Percentiles rank a stretch among this genome's conserved stretches.
phyloP scores from a whole-genome alignment of 164 flowering plant species.

The Macadamia integrifolia region DNA sequence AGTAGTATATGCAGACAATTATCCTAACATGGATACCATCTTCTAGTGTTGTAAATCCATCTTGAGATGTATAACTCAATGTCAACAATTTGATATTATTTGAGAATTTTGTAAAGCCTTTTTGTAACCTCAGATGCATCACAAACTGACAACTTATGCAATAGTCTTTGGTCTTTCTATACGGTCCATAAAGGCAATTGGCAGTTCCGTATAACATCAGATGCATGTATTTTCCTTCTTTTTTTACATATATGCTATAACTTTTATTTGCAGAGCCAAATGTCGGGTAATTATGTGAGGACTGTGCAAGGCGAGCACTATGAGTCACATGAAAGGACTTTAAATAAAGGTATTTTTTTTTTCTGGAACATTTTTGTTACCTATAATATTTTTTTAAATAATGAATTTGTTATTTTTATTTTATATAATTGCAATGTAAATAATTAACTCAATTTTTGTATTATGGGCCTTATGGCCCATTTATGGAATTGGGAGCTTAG shows the following conservation, averaged over 20 bases:
- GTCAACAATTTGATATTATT: not conserved
- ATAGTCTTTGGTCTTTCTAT: too few species aligned
- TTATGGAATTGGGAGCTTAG: not conserved
- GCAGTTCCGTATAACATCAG: too few species aligned
- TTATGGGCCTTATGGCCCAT: not conserved
- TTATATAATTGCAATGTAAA: not conserved
- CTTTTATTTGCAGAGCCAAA: constrained; percentile 26
- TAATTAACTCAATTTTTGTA: not conserved
- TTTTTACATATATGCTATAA: not conserved
- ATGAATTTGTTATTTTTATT: too few species aligned
- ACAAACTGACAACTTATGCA: too few species aligned
- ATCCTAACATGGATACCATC: not conserved
- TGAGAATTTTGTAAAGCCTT: not conserved
- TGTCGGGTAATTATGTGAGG: constrained; percentile 28
- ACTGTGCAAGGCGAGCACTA: constrained; percentile 30
- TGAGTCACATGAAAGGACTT: constrained; percentile 35
- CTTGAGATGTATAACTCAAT: not conserved
- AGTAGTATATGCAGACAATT: not conserved
- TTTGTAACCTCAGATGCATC: too few species aligned
- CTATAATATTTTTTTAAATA: not conserved
- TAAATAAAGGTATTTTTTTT: constrained; percentile 27
- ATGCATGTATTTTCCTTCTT: too few species aligned
- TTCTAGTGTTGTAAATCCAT: not conserved
- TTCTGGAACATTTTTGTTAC: not conserved
- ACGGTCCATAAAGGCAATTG: too few species aligned